Conservation (phyloP, 2,329 filamentous ascomycete species). For the Colletotrichum liriopes region DNA sequence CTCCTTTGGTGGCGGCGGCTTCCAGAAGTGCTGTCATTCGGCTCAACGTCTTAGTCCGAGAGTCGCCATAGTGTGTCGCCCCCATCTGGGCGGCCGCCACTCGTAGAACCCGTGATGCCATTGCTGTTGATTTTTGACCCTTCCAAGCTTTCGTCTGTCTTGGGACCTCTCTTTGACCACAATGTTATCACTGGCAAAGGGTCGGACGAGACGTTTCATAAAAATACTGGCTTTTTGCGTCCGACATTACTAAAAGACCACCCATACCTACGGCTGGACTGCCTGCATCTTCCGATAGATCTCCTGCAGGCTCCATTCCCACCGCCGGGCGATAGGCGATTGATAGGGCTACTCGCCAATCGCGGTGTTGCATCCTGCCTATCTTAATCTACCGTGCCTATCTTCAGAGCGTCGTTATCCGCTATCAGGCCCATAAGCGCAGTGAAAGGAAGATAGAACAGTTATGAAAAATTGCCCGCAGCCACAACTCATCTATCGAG, state of each 20-base stretch:
- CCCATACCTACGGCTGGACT: slow-evolving; percentile 1
- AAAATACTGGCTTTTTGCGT: not conserved
- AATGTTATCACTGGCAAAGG: not conserved
- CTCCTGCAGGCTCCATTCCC: not conserved
- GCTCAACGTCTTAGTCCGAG: slow-evolving; percentile 58
- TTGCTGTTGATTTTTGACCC: not conserved
- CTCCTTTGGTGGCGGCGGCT: slow-evolving; percentile 59
- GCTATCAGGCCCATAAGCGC: not conserved
- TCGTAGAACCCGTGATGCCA: slow-evolving; percentile 19
- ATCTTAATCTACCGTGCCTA: slow-evolving; percentile 34
- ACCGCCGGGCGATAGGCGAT: slow-evolving; percentile 19
- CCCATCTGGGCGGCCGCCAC: slow-evolving; percentile 72
- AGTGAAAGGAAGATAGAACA: not conserved
- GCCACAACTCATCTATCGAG: not conserved
- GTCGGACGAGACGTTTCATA: not conserved
- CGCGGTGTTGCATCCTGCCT: slow-evolving; percentile 13
- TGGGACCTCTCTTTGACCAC: not conserved
- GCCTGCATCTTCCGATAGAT: slow-evolving; percentile 3
- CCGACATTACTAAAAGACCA: not conserved
- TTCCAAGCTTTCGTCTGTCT: not conserved
- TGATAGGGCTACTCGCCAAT: slow-evolving; percentile 23
- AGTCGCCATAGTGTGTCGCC: slow-evolving; percentile 55
- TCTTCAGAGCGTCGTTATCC: slow-evolving; percentile 17
- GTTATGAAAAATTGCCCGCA: not conserved
- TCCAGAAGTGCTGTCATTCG: slow-evolving; percentile 66